Evolutionary conservation across 306 rosid genomes (phyloP).

Genomic region (Prunus armeniaca): DNA sequence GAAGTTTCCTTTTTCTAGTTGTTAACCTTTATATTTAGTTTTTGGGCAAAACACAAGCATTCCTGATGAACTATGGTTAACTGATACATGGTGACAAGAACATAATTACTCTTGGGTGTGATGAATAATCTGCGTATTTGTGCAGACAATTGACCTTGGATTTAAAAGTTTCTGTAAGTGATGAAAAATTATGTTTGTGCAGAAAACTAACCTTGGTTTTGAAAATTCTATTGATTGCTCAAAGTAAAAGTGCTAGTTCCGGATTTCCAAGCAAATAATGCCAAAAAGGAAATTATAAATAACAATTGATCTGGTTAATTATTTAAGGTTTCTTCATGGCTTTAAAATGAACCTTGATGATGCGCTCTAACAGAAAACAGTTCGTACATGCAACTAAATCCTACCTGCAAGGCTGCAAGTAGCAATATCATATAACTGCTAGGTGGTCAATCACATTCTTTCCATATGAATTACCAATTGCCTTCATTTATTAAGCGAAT

Average conservation of each 20-base stretch:
- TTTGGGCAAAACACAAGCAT: neutral
- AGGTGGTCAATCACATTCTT: too few species aligned
- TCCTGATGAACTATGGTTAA: conserved; percentile 9
- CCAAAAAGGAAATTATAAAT: too few species aligned
- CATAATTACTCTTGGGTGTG: neutral
- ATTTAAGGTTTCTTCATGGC: neutral
- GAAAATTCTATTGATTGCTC: neutral
- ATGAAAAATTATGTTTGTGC: neutral
- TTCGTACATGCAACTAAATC: neutral
- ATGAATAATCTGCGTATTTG: conserved; percentile 8
- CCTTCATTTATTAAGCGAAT: too few species aligned
- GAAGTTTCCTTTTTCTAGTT: conserved; percentile 1
- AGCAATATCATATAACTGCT: neutral
- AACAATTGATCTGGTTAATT: neutral
- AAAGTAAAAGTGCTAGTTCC: too few species aligned
- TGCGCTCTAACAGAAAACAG: too few species aligned
- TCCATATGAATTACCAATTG: too few species aligned
- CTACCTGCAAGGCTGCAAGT: too few species aligned
- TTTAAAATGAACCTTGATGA: neutral
- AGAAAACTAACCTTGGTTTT: neutral
- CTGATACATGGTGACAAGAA: conserved; percentile 5
- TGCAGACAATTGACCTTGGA: neutral
- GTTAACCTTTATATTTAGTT: conserved; percentile 13
- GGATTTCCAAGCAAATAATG: too few species aligned
- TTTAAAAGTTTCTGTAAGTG: neutral